Conservation (phyloP, 306 rosid genomes). For the Acacia crassicarpa region DNA sequence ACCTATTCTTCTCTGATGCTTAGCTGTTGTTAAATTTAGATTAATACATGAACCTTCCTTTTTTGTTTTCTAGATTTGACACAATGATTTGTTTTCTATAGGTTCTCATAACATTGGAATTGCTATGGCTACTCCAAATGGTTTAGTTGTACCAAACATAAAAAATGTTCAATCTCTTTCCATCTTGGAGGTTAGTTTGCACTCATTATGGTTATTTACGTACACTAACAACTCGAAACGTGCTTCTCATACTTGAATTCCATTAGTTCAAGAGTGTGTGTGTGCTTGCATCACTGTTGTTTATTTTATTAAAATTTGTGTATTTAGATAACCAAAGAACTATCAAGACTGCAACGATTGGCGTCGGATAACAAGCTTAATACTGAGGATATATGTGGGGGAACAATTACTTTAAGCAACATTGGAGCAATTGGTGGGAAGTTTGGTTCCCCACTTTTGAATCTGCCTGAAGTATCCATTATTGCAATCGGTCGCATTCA, state of each 20-base stretch:
- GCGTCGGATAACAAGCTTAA: conserved; percentile 80
- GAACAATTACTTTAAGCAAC: conserved; percentile 88
- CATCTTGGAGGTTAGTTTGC: conserved; percentile 72
- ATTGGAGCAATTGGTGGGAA: conserved; percentile 96
- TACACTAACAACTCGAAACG: background rate
- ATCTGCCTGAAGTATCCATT: conserved; percentile 89
- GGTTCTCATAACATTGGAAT: conserved; percentile 95
- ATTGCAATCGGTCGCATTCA: conserved; percentile 90
- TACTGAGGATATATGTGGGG: conserved; percentile 74
- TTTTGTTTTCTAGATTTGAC: conserved; percentile 26
- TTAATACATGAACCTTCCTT: background rate
- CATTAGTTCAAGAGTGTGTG: background rate
- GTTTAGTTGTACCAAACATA: conserved; percentile 93
- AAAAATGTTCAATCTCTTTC: conserved; percentile 90
- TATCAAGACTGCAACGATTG: conserved; percentile 74
- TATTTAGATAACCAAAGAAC: conserved; percentile 80
- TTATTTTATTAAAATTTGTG: background rate
- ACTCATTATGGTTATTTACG: background rate
- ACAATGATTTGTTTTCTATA: conserved; percentile 29
- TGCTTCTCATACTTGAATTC: conserved; percentile 14
- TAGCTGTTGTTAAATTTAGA: background rate
- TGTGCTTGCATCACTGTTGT: background rate
- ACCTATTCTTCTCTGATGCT: background rate
- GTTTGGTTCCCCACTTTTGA: conserved; percentile 90
- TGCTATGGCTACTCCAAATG: conserved; percentile 84